Conservation (phyloP, 129 eudicot genomes). For the Flaveria trinervia region DNA sequence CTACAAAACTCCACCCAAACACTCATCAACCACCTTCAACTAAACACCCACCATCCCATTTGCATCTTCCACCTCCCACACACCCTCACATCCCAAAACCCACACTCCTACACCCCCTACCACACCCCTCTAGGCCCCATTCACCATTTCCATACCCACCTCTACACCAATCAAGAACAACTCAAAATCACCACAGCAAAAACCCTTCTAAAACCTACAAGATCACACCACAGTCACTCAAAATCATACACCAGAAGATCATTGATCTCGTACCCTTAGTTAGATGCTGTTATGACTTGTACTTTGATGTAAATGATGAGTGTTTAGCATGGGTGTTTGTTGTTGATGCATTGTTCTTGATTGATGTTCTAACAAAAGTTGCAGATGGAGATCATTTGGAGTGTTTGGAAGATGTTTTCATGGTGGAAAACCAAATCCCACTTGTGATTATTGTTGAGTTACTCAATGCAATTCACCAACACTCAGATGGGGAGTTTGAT, state of each 20-base stretch:
- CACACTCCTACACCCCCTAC: constrained; percentile 28
- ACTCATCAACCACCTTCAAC: constrained; percentile 8
- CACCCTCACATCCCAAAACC: constrained; percentile 26
- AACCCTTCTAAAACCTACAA: neutral
- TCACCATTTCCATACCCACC: constrained; percentile 32
- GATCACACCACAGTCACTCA: neutral
- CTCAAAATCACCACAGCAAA: constrained; percentile 31
- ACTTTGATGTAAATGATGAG: constrained; percentile 28
- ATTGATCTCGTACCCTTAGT: constrained; percentile 13
- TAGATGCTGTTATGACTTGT: constrained; percentile 30
- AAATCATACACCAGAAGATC: neutral
- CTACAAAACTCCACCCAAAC: constrained; percentile 2
- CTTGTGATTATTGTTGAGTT: constrained; percentile 26
- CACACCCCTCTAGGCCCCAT: constrained; percentile 33
- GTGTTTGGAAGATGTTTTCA: constrained; percentile 31
- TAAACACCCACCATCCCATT: constrained; percentile 16
- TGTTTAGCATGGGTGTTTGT: constrained; percentile 35
- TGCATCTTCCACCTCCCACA: constrained; percentile 31
- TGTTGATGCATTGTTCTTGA: constrained; percentile 36
- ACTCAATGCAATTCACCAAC: constrained; percentile 14
- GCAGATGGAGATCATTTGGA: neutral
- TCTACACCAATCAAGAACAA: constrained; percentile 27
- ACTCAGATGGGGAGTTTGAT: neutral
- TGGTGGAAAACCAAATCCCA: constrained; percentile 58
- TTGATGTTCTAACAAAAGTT: constrained; percentile 20